A percentile compares a stretch with the other conserved stretches of the same genome.
These are phyloP conservation scores for Wickerhamiella sorbophila DNA, from an alignment of 805 yeast species.

Conservation along the genomic window DNA sequence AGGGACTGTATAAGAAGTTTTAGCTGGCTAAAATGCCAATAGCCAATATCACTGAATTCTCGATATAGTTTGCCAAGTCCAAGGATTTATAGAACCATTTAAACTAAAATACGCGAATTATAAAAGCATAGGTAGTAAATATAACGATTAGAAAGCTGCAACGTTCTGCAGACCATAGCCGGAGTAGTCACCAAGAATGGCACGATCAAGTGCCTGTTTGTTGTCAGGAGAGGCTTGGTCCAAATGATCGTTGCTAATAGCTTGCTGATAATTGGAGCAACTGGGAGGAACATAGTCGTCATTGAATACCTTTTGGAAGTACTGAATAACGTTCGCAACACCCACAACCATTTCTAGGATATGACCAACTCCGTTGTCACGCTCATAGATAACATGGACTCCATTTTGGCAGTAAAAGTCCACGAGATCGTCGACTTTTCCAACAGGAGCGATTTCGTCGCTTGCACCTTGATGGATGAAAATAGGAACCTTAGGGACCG, in stretches of 20 bases:
- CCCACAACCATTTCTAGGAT: not conserved
- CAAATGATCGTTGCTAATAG: not conserved
- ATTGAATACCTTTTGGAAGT: not conserved
- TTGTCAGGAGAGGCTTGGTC: not conserved
- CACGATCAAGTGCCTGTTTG: not conserved
- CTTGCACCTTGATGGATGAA: slow-evolving; percentile 19
- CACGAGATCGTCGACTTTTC: slow-evolving; percentile 12
- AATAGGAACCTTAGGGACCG: slow-evolving; percentile 15
- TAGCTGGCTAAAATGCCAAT: no score
- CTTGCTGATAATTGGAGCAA: not conserved
- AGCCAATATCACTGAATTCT: no score
- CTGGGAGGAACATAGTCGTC: not conserved
- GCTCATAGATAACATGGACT: slow-evolving; percentile 12
- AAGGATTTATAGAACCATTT: no score
- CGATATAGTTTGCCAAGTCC: no score
- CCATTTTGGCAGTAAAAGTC: slow-evolving; percentile 18
- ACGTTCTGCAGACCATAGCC: not conserved
- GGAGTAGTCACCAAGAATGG: slow-evolving; percentile 1
- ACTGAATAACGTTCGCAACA: not conserved
- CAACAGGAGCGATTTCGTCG: slow-evolving; percentile 16
- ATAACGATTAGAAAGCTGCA: no score
- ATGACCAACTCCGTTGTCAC: slow-evolving; percentile 1
- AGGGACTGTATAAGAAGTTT: no score
- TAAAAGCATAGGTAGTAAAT: no score
- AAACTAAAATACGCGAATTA: no score